phyloP scores from a whole-genome alignment of 176 grass and related monocot species.

The Chloris gayana region DNA sequence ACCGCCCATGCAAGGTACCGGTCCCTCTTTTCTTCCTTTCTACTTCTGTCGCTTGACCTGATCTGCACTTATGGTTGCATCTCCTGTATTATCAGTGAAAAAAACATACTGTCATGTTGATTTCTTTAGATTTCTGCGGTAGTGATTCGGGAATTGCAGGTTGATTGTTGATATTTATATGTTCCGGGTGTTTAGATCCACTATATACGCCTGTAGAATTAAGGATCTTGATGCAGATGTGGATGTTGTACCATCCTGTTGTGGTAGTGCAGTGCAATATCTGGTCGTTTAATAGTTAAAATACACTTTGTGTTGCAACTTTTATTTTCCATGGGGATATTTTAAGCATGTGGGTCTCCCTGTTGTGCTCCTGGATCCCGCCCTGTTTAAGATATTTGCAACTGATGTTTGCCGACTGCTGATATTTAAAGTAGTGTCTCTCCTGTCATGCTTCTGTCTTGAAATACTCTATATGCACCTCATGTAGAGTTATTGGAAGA shows the following conservation, averaged over 20 bases:
- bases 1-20: constrained; percentile 49
- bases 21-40: not conserved
- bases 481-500: too few relatives aligned
- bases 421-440: not conserved
- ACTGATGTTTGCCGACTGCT: not conserved
- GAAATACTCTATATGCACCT: not conserved
- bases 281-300: too few relatives aligned
- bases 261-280: not conserved
- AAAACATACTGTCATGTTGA: not conserved
- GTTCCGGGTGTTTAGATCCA: constrained; percentile 1
- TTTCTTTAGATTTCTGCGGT: not conserved
- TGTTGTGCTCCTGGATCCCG: not conserved
- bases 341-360: not conserved
- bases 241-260: not conserved
- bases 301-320: not conserved
- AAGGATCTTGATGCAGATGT: not conserved
- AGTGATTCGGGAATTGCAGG: not conserved
- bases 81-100: not conserved
- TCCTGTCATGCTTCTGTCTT: not conserved
- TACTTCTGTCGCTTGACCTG: not conserved
- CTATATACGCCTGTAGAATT: not conserved
- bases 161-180: not conserved
- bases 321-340: not conserved
- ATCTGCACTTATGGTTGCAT: not conserved
- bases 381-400: not conserved